A percentile compares a stretch with the other conserved stretches of the same genome.
phyloP scores from a whole-genome alignment of 352 stramenopile genomes.

The Globisporangium sylvaticum region DNA sequence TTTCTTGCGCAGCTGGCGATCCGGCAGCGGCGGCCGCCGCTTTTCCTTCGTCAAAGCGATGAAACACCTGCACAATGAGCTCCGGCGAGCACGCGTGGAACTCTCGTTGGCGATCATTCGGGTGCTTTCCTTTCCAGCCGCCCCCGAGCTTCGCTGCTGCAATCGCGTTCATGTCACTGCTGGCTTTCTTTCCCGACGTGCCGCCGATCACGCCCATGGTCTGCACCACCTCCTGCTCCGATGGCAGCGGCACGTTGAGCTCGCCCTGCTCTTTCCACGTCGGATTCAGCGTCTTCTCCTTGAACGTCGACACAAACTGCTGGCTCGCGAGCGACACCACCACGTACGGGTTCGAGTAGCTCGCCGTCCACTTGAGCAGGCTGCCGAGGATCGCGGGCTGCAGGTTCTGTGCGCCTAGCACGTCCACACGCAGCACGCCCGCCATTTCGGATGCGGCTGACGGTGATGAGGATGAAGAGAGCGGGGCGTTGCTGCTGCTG shows the following conservation, averaged over 20 bases:
- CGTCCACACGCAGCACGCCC: slow-evolving; percentile 52
- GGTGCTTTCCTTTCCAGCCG: slow-evolving; percentile 16
- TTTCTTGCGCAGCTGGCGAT: slow-evolving; percentile 7
- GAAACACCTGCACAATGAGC: slow-evolving; percentile 58
- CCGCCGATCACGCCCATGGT: slow-evolving; percentile 27
- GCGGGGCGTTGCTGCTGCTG: slow-evolving; percentile 6
- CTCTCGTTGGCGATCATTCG: slow-evolving; percentile 20
- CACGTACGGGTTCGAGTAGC: slow-evolving; percentile 63
- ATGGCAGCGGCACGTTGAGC: slow-evolving; percentile 50
- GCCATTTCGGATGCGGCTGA: slow-evolving; percentile 18
- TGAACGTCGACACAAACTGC: slow-evolving; percentile 47
- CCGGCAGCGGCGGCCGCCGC: slow-evolving; percentile 6
- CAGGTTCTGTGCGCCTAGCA: slow-evolving; percentile 54
- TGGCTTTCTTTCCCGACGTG: slow-evolving; percentile 15
- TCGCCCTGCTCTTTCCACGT: slow-evolving; percentile 60
- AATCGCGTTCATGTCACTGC: slow-evolving; percentile 9
- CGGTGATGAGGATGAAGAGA: slow-evolving; percentile 1
- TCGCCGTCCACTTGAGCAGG: slow-evolving; percentile 65
- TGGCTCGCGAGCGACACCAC: slow-evolving; percentile 52
- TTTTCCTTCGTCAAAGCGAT: slow-evolving; percentile 32
- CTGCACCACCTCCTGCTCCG: slow-evolving; percentile 53
- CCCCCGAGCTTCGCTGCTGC: slow-evolving; percentile 17
- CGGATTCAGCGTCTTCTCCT: slow-evolving; percentile 50
- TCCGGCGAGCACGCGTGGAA: slow-evolving; percentile 58
- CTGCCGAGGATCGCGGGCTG: slow-evolving; percentile 55